Evolutionary conservation across 1,139 yeast species (phyloP).

Genomic region (Hansenula sp.): DNA sequence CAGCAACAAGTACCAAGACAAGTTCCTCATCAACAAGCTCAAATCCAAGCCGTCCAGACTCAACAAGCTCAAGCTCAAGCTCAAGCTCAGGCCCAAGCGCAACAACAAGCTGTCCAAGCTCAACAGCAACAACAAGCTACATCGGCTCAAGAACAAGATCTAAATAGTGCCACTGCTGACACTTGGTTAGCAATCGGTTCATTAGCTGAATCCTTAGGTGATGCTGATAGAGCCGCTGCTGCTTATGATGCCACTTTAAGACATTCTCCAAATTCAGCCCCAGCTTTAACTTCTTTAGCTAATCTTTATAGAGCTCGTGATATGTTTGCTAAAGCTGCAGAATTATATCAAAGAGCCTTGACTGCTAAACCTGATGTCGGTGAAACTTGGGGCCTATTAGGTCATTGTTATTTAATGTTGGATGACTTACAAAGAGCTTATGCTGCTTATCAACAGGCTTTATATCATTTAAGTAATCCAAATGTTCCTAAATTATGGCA

Average conservation of each 20-base stretch:
- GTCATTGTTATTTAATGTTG: slow-evolving; percentile 95
- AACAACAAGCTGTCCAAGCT: slow-evolving; percentile 3
- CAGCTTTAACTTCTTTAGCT: slow-evolving; percentile 81
- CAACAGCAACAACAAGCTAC: slow-evolving; percentile 1
- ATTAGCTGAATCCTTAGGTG: slow-evolving; percentile 86
- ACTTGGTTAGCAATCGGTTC: slow-evolving; percentile 93
- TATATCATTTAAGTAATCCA: slow-evolving; percentile 86
- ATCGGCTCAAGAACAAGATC: slow-evolving; percentile 14
- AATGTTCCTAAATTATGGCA: slow-evolving; percentile 98
- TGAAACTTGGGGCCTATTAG: slow-evolving; percentile 95
- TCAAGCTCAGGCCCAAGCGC: slow-evolving; percentile 4
- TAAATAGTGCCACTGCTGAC: slow-evolving; percentile 74
- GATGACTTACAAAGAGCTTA: slow-evolving; percentile 95
- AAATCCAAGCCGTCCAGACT: slow-evolving; percentile 2
- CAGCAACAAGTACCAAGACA: slow-evolving; percentile 1
- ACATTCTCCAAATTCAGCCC: slow-evolving; percentile 82
- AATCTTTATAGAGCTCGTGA: slow-evolving; percentile 86
- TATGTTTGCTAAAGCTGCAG: slow-evolving; percentile 91
- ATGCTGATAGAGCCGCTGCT: slow-evolving; percentile 81
- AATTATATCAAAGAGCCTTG: slow-evolving; percentile 83
- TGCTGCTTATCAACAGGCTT: slow-evolving; percentile 94
- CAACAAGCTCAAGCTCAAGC: background rate
- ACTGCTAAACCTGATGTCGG: slow-evolving; percentile 84
- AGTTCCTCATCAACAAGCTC: slow-evolving; percentile 3
- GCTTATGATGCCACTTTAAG: slow-evolving; percentile 90